These are phyloP conservation scores for Protoeuglena noctilucae DNA, from an alignment of 139 green algal species.

Conservation along the genomic window DNA sequence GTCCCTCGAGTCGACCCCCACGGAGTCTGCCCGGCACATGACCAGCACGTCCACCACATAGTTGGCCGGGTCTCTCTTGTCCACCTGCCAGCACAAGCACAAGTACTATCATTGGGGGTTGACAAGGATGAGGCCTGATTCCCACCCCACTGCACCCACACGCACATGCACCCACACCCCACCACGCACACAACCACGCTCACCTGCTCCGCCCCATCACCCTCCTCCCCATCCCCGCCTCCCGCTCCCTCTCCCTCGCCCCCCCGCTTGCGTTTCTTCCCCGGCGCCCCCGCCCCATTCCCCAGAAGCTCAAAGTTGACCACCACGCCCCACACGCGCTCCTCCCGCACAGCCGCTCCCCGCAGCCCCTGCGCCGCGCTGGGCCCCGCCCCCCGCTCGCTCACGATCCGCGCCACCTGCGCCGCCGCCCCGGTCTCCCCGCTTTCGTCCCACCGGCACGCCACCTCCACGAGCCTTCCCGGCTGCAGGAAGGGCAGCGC, in stretches of 20 bases:
- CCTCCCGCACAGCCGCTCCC: constrained; percentile 7
- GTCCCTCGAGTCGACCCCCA: constrained; percentile 1
- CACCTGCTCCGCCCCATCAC: constrained; percentile 4
- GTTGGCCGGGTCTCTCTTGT: no score
- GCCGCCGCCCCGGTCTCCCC: not conserved
- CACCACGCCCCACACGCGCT: constrained; percentile 52
- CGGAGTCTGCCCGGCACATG: constrained; percentile 16
- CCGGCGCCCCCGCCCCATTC: constrained; percentile 7
- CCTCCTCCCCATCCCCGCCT: constrained; percentile 3
- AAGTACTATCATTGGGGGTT: no score
- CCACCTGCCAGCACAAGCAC: no score
- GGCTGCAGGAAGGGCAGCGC: constrained; percentile 71
- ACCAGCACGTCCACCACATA: constrained; percentile 68
- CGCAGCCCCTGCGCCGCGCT: not conserved
- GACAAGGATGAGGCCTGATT: no score
- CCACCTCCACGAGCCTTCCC: constrained; percentile 50
- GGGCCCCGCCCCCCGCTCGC: constrained; percentile 3
- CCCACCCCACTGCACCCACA: no score
- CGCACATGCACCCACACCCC: no score
- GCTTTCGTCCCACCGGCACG: constrained; percentile 10
- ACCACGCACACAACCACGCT: no score
- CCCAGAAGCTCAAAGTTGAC: constrained; percentile 60
- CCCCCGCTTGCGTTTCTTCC: constrained; percentile 8
- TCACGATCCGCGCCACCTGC: not conserved
- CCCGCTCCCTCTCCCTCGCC: constrained; percentile 4